Evolutionary conservation across 306 rosid species (phyloP).

Genomic region (Cotoneaster glaucophyllus): DNA sequence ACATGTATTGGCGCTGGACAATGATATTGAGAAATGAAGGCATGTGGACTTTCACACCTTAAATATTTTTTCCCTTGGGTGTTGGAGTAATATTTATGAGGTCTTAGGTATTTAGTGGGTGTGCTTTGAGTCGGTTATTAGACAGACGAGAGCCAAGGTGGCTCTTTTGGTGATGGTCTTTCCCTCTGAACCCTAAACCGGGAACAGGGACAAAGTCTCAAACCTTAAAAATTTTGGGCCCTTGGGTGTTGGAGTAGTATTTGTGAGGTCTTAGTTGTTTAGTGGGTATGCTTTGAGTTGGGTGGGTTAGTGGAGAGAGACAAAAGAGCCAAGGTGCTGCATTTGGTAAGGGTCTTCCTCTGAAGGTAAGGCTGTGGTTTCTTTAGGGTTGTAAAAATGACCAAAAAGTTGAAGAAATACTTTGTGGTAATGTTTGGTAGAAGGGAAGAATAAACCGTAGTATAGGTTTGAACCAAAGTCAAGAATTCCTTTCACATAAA

Average conservation of each 20-base stretch:
- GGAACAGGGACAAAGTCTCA: too few species aligned
- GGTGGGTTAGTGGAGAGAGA: background rate
- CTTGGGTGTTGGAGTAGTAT: too few species aligned
- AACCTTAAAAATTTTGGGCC: background rate
- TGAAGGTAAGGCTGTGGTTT: background rate
- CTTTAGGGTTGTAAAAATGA: background rate
- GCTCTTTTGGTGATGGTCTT: background rate
- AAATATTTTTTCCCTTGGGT: background rate
- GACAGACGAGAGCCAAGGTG: background rate
- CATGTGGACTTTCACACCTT: background rate
- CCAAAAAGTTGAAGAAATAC: background rate
- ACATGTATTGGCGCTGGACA: background rate
- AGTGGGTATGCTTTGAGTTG: too few species aligned
- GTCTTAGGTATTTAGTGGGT: background rate
- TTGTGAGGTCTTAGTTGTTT: too few species aligned
- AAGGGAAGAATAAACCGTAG: background rate
- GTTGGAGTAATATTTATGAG: background rate
- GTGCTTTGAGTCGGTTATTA: background rate
- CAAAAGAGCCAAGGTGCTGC: background rate
- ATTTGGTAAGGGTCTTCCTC: background rate
- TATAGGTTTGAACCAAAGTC: background rate
- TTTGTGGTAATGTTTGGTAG: background rate
- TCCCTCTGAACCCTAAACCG: background rate
- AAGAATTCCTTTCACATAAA: background rate
- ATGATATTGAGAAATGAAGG: background rate